Evolutionary conservation across 257 asterid species (phyloP).

Genomic region (Primulina eburnea): DNA sequence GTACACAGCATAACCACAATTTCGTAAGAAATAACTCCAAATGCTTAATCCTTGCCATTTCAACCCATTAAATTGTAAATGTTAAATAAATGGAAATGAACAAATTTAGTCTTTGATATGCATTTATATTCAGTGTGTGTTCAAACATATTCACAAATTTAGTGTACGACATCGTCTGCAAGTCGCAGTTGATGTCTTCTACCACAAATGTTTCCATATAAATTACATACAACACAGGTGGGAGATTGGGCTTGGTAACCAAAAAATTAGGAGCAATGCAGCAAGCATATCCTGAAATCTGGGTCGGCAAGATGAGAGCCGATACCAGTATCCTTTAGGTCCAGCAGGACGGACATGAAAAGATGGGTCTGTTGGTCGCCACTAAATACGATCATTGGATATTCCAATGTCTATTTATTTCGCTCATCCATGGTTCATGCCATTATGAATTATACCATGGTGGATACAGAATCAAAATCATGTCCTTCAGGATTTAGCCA

Average conservation of each 20-base stretch:
- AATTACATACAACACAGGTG: slow-evolving; percentile 20
- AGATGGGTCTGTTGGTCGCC: slow-evolving; percentile 7
- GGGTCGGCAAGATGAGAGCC: slow-evolving; percentile 3
- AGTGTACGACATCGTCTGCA: slow-evolving; percentile 16
- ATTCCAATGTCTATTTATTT: slow-evolving; percentile 5
- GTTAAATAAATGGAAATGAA: no score
- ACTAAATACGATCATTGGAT: slow-evolving; percentile 12
- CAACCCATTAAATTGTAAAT: background rate
- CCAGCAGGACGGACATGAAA: slow-evolving; percentile 15
- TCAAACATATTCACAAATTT: slow-evolving; percentile 7
- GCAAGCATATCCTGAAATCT: background rate
- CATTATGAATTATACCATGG: slow-evolving; percentile 3
- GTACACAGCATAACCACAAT: no score
- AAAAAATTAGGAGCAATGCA: slow-evolving; percentile 21
- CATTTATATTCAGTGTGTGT: slow-evolving; percentile 2
- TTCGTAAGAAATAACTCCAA: background rate
- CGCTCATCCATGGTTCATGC: background rate
- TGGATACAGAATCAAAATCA: slow-evolving; percentile 6
- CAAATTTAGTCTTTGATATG: background rate
- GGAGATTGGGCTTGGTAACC: slow-evolving; percentile 12
- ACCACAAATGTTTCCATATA: background rate
- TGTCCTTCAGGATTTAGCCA: slow-evolving; percentile 9
- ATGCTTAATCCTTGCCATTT: background rate
- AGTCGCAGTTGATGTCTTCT: slow-evolving; percentile 7
- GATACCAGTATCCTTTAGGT: slow-evolving; percentile 2